Evolutionary conservation across 805 yeast species (phyloP).

Genomic region (Candida sphagnicola): DNA sequence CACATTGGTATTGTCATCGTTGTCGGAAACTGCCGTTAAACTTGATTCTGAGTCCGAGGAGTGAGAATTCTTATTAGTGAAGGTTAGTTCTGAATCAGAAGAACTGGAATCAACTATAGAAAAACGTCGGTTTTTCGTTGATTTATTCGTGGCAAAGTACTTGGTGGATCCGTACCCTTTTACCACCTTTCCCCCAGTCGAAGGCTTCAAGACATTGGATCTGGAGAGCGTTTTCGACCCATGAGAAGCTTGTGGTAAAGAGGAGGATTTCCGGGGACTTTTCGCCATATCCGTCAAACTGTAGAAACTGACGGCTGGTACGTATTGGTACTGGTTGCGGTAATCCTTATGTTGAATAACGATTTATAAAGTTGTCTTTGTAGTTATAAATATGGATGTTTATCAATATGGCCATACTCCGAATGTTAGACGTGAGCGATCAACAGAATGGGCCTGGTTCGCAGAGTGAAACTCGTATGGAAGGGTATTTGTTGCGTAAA

Average conservation of each 20-base stretch:
- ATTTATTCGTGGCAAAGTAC: conserved; percentile 9
- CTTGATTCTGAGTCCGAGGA: conserved; percentile 35
- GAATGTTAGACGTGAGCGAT: not conserved
- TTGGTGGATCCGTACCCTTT: conserved; percentile 15
- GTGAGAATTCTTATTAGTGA: conserved; percentile 3
- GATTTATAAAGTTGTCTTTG: not conserved
- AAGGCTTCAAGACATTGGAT: not conserved
- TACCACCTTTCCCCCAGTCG: conserved; percentile 31
- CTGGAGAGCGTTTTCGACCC: conserved; percentile 8
- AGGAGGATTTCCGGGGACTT: conserved; percentile 20
- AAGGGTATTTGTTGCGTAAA: no score
- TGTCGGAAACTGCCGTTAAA: conserved; percentile 35
- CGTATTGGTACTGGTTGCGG: no score
- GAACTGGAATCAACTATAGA: conserved; percentile 32
- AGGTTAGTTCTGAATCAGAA: conserved; percentile 17
- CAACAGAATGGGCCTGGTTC: not conserved
- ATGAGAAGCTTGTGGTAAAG: conserved; percentile 6
- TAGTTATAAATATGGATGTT: not conserved
- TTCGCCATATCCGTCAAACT: conserved; percentile 23
- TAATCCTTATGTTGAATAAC: not conserved
- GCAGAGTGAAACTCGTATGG: not conserved
- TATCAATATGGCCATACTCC: not conserved
- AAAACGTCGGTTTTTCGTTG: conserved; percentile 21
- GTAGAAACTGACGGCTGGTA: no score
- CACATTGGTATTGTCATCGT: conserved; percentile 12